phyloP scores from a whole-genome alignment of 2,329 filamentous ascomycete genomes.

The Metarhizium guizhouense region DNA sequence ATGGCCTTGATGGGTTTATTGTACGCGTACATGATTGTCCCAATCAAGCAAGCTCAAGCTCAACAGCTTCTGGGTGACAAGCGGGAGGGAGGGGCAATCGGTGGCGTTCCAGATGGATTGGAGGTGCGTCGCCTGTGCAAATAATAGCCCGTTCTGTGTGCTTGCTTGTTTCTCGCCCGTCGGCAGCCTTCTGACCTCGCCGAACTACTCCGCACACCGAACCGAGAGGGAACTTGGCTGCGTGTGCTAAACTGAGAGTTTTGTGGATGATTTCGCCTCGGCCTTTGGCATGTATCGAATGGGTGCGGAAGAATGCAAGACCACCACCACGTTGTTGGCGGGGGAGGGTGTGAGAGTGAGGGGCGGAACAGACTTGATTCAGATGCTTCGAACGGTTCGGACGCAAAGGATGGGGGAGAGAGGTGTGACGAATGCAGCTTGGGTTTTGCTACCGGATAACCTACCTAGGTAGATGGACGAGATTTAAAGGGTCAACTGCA shows the following conservation, averaged over 20 bases:
- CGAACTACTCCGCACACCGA: no score
- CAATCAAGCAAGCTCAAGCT: conserved; percentile 3
- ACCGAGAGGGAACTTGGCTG: not conserved
- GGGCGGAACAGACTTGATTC: not conserved
- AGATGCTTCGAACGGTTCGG: not conserved
- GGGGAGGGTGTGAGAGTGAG: not conserved
- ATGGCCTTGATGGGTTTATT: conserved; percentile 29
- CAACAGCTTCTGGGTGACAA: not conserved
- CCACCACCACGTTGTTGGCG: no score
- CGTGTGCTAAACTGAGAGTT: not conserved
- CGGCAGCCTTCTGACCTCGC: no score
- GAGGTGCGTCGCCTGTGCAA: not conserved
- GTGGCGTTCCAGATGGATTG: conserved; percentile 1
- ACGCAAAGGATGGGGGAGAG: not conserved
- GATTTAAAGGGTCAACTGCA: not conserved
- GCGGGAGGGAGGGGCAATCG: not conserved
- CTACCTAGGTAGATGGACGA: not conserved
- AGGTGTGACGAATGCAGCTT: not conserved
- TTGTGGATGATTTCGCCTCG: not conserved
- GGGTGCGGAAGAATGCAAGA: no score
- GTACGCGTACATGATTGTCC: conserved; percentile 23
- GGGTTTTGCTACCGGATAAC: no score
- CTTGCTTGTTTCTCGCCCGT: no score
- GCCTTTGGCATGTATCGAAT: not conserved
- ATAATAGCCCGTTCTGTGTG: no score